phyloP scores from a whole-genome alignment of 495 filamentous ascomycete genomes.

The Aspergillus leporis region DNA sequence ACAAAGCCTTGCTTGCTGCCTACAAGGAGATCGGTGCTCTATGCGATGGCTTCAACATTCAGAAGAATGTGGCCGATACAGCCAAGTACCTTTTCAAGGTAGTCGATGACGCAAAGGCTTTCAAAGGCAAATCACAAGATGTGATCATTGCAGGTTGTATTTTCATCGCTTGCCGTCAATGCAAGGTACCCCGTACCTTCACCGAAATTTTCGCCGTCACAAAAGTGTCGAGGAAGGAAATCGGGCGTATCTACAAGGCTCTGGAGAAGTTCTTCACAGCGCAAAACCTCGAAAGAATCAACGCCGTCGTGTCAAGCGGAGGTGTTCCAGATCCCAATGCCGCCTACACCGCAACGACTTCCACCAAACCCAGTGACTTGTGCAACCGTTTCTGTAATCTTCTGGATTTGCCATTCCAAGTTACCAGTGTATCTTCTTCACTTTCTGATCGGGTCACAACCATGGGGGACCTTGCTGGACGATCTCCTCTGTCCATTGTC shows the following conservation, averaged over 20 bases:
- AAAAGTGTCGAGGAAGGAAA: slow-evolving; percentile 94
- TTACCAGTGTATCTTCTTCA: slow-evolving; percentile 69
- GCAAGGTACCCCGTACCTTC: slow-evolving; percentile 83
- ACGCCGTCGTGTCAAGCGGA: slow-evolving; percentile 47
- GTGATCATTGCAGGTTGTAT: slow-evolving; percentile 94
- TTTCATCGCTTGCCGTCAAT: slow-evolving; percentile 94
- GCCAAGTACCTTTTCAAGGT: slow-evolving; percentile 94
- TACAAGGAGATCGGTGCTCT: slow-evolving; percentile 88
- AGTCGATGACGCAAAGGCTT: slow-evolving; percentile 84
- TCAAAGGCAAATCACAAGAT: slow-evolving; percentile 94
- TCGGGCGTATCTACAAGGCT: slow-evolving; percentile 91
- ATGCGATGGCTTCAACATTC: slow-evolving; percentile 82
- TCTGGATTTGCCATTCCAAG: slow-evolving; percentile 65
- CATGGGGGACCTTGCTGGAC: slow-evolving; percentile 79
- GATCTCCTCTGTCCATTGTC: slow-evolving; percentile 90
- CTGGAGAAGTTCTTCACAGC: slow-evolving; percentile 81
- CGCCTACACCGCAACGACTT: slow-evolving; percentile 70
- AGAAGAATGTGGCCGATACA: slow-evolving; percentile 75
- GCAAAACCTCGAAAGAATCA: slow-evolving; percentile 55
- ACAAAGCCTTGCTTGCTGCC: slow-evolving; percentile 73
- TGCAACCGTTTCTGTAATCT: slow-evolving; percentile 86
- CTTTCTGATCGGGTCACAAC: slow-evolving; percentile 72
- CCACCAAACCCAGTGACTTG: slow-evolving; percentile 80
- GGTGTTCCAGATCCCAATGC: slow-evolving; percentile 51
- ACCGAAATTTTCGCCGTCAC: slow-evolving; percentile 89